Conservation (phyloP, 345 rosid genomes). For the Citrus hindsii region DNA sequence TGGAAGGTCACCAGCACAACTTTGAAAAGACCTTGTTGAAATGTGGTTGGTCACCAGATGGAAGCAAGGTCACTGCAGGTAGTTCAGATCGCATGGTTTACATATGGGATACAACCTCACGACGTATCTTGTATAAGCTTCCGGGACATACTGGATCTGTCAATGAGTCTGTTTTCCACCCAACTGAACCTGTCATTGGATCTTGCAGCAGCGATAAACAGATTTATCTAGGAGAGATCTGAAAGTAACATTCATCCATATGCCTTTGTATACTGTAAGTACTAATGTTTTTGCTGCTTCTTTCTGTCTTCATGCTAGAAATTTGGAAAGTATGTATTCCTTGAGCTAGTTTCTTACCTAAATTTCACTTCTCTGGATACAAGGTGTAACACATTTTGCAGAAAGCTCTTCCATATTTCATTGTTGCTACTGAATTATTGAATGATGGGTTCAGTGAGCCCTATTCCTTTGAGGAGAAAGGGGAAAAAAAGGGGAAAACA, state of each 20-base stretch:
- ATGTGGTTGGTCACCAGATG: slow-evolving; percentile 94
- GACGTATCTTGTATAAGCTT: slow-evolving; percentile 84
- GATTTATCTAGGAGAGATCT: slow-evolving; percentile 91
- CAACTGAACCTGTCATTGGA: slow-evolving; percentile 79
- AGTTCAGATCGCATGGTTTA: slow-evolving; percentile 96
- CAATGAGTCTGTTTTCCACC: slow-evolving; percentile 87
- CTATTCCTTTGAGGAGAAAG: too few relatives aligned
- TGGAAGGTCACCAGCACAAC: slow-evolving; percentile 97
- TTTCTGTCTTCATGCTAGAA: background rate
- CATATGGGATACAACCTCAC: slow-evolving; percentile 91
- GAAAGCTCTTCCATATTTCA: background rate
- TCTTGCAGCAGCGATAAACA: slow-evolving; percentile 97
- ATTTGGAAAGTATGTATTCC: slow-evolving; percentile 6
- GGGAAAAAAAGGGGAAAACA: too few relatives aligned
- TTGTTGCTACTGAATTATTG: background rate
- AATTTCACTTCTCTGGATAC: slow-evolving; percentile 4
- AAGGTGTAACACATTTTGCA: background rate
- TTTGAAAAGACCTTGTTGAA: slow-evolving; percentile 90
- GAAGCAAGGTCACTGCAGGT: slow-evolving; percentile 93
- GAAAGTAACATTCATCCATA: slow-evolving; percentile 10
- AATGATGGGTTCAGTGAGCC: background rate
- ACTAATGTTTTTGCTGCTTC: background rate
- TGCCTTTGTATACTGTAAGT: slow-evolving; percentile 4
- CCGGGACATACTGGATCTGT: slow-evolving; percentile 96
- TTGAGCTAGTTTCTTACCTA: slow-evolving; percentile 2